Evolutionary conservation across 169 alveolate species (phyloP).

Genomic region (Babesia ovata): DNA sequence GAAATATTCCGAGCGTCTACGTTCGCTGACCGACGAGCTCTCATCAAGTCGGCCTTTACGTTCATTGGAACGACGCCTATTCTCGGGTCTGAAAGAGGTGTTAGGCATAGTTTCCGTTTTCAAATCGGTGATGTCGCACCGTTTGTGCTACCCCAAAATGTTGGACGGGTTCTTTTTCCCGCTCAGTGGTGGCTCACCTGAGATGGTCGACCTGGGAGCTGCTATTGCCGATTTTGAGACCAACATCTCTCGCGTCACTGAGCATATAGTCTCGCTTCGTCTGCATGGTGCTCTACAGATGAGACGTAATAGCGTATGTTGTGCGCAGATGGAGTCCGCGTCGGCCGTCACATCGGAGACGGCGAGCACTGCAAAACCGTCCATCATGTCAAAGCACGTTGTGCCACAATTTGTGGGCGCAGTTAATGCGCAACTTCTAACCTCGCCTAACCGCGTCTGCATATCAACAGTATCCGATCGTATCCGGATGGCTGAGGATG

Average conservation of each 20-base stretch:
- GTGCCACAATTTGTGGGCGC: background rate
- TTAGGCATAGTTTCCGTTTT: slow-evolving; percentile 4
- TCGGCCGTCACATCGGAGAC: background rate
- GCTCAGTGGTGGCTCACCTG: slow-evolving; percentile 52
- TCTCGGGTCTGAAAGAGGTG: slow-evolving; percentile 6
- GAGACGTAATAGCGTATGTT: slow-evolving; percentile 1
- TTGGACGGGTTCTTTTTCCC: slow-evolving; percentile 46
- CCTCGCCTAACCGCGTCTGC: slow-evolving; percentile 13
- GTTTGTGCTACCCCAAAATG: slow-evolving; percentile 66
- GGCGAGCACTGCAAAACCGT: background rate
- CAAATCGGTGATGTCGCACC: slow-evolving; percentile 43
- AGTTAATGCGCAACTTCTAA: background rate
- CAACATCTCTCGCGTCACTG: slow-evolving; percentile 19
- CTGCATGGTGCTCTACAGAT: slow-evolving; percentile 2
- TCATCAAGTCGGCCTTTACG: slow-evolving; percentile 5
- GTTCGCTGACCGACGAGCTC: background rate
- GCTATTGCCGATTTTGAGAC: slow-evolving; percentile 9
- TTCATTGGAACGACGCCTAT: slow-evolving; percentile 4
- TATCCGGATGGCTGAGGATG: slow-evolving; percentile 17
- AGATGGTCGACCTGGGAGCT: slow-evolving; percentile 43
- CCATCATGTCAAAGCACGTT: slow-evolving; percentile 2
- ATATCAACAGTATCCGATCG: slow-evolving; percentile 17
- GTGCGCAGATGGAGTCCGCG: background rate
- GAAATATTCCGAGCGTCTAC: background rate
- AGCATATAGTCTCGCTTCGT: slow-evolving; percentile 5